These are phyloP conservation scores for Metschnikowia proteae DNA, from an alignment of 805 yeast species.

Conservation along the genomic window DNA sequence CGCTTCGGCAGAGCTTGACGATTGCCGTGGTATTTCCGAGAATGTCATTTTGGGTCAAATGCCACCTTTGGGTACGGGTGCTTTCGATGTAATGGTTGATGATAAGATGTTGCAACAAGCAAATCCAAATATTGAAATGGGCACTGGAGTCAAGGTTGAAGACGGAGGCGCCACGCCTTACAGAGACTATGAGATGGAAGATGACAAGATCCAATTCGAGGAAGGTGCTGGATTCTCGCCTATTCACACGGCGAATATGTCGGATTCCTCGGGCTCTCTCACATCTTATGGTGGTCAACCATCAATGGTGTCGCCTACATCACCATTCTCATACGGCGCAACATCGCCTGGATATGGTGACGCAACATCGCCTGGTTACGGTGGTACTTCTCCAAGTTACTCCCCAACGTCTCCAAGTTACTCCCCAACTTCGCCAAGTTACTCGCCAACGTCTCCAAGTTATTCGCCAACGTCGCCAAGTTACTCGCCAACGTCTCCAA, in stretches of 20 bases:
- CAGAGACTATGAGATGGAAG: slow-evolving; percentile 59
- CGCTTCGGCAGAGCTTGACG: slow-evolving; percentile 95
- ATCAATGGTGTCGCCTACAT: slow-evolving; percentile 47
- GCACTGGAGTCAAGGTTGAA: slow-evolving; percentile 30
- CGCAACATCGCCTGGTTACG: slow-evolving; percentile 44
- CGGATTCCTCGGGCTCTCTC: slow-evolving; percentile 75
- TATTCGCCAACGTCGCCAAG: slow-evolving; percentile 74
- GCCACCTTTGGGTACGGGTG: slow-evolving; percentile 98
- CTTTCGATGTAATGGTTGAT: slow-evolving; percentile 92
- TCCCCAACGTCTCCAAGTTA: slow-evolving; percentile 33
- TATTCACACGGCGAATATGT: slow-evolving; percentile 78
- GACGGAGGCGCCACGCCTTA: slow-evolving; percentile 91
- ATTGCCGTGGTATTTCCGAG: slow-evolving; percentile 97
- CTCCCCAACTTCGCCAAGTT: slow-evolving; percentile 67
- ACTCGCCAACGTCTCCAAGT: slow-evolving; percentile 75
- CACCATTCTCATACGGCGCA: slow-evolving; percentile 53
- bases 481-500: slow-evolving; percentile 57
- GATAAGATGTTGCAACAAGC: slow-evolving; percentile 74
- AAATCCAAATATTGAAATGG: slow-evolving; percentile 42
- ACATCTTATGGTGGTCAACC: slow-evolving; percentile 81
- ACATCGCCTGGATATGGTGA: slow-evolving; percentile 53
- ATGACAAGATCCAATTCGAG: slow-evolving; percentile 57
- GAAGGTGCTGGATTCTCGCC: slow-evolving; percentile 92
- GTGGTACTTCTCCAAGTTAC: slow-evolving; percentile 24
- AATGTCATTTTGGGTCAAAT: slow-evolving; percentile 96